Evolutionary conservation across 352 stramenopile genomes (phyloP).

Genomic region (Pythium brachiatum): DNA sequence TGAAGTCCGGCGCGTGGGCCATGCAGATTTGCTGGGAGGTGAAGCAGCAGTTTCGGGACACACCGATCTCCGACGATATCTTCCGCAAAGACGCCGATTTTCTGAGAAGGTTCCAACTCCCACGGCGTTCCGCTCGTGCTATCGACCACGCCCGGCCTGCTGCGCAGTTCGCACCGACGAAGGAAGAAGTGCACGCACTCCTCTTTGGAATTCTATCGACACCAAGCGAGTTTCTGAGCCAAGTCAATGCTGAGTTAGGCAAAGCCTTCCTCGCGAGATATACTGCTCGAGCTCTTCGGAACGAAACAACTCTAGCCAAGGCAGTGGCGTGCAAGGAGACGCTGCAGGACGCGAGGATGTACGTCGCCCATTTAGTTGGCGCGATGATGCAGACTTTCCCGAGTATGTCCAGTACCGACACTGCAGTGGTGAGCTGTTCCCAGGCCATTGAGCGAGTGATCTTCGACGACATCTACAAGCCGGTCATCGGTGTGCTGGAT

Average conservation of each 20-base stretch:
- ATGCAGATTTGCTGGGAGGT: conserved; percentile 73
- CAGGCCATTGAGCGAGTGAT: conserved; percentile 62
- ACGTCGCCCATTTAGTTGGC: conserved; percentile 52
- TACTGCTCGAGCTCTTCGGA: conserved; percentile 23
- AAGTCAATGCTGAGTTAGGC: conserved; percentile 58
- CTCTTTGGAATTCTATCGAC: conserved; percentile 56
- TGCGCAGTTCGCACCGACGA: conserved; percentile 14
- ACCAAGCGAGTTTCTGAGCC: conserved; percentile 50
- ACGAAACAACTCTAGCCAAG: conserved; percentile 9
- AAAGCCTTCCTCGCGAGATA: conserved; percentile 44
- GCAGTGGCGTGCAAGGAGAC: conserved; percentile 30
- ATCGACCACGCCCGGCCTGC: background rate
- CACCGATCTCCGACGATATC: conserved; percentile 39
- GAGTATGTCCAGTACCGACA: conserved; percentile 47
- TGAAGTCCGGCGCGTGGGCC: conserved; percentile 55
- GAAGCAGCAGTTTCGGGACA: conserved; percentile 42
- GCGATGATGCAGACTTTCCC: conserved; percentile 63
- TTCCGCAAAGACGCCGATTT: conserved; percentile 63
- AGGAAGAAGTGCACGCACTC: conserved; percentile 52
- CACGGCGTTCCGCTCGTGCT: background rate
- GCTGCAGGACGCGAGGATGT: conserved; percentile 69
- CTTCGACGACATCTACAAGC: conserved; percentile 62
- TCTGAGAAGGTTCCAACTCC: conserved; percentile 42
- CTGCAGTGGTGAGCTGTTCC: conserved; percentile 44
- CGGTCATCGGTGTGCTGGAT: conserved; percentile 56